A percentile compares a stretch with the other conserved stretches of the same genome.
Evolutionary conservation across 768 basidiomycete genomes (phyloP).

Genomic region (Hydnomerulius pinastri): DNA sequence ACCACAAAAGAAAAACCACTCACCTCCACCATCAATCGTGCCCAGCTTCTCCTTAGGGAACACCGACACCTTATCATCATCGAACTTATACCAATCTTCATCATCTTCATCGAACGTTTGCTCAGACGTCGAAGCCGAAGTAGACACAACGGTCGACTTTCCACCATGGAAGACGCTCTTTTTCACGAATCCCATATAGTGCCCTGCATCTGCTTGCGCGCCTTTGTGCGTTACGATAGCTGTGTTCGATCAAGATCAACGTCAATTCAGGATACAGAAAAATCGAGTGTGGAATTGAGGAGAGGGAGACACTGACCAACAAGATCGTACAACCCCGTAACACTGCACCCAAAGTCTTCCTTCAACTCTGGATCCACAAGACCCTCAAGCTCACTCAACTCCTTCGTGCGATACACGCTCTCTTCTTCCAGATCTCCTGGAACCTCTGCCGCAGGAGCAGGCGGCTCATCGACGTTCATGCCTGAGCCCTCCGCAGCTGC

Average conservation of each 20-base stretch:
- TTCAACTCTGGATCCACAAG: conserved; percentile 66
- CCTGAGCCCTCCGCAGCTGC: conserved; percentile 21
- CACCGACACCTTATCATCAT: conserved; percentile 89
- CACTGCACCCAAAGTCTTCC: conserved; percentile 71
- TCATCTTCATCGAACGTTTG: conserved; percentile 51
- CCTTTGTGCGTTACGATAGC: conserved; percentile 98
- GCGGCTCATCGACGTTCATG: conserved; percentile 54
- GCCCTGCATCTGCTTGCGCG: conserved; percentile 89
- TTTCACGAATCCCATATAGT: conserved; percentile 93
- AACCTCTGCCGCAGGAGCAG: conserved; percentile 22
- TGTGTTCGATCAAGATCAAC: conserved; percentile 33
- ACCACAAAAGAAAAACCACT: conserved; percentile 4
- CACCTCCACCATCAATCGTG: conserved; percentile 85
- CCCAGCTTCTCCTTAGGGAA: conserved; percentile 85
- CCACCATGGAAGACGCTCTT: conserved; percentile 64
- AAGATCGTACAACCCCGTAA: conserved; percentile 87
- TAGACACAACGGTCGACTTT: conserved; percentile 1
- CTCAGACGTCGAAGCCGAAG: conserved; percentile 12
- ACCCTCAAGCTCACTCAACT: conserved; percentile 62
- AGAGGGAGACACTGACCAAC: conserved; percentile 58
- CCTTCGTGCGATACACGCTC: conserved; percentile 58
- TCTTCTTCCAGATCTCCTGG: conserved; percentile 59
- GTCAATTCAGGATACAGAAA: not conserved
- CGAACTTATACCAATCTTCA: conserved; percentile 94
- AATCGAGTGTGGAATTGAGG: conserved; percentile 4